Evolutionary conservation across 371 early-diverging fungal species (phyloP).

Genomic region (Mortierella sp.): DNA sequence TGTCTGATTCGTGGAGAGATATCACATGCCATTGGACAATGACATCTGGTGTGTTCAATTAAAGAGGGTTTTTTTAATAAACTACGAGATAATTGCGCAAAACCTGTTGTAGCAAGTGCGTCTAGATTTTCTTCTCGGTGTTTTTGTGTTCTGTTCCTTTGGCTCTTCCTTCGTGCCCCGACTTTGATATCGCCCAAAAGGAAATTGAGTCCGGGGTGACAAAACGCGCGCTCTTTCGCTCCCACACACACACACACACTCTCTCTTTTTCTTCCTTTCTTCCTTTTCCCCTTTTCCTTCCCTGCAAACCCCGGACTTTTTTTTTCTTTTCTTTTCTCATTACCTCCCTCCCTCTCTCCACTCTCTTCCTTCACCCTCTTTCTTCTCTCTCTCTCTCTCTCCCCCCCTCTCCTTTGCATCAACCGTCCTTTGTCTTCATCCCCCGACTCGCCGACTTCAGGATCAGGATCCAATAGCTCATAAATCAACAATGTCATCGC

Average conservation of each 20-base stretch:
- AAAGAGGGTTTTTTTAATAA: neutral
- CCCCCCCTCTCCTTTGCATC: neutral
- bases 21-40: neutral
- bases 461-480: conserved; percentile 18
- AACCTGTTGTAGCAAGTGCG: neutral
- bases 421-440: neutral
- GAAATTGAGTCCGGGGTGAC: conserved; percentile 4
- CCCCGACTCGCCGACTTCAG: neutral
- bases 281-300: neutral
- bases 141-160: neutral
- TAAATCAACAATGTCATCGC: conserved; percentile 29
- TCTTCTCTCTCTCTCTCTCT: neutral
- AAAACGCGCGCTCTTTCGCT: neutral
- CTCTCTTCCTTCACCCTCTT: neutral
- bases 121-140: neutral
- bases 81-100: neutral
- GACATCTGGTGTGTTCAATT: neutral
- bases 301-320: neutral
- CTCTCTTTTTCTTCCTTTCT: neutral
- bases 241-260: neutral
- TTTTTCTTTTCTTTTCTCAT: neutral
- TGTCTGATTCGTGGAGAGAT: neutral
- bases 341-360: neutral
- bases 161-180: neutral
- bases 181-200: conserved; percentile 8